Base-by-base conservation (phyloP, 495 filamentous ascomycete genomes). In the Trichoderma virens region DNA sequence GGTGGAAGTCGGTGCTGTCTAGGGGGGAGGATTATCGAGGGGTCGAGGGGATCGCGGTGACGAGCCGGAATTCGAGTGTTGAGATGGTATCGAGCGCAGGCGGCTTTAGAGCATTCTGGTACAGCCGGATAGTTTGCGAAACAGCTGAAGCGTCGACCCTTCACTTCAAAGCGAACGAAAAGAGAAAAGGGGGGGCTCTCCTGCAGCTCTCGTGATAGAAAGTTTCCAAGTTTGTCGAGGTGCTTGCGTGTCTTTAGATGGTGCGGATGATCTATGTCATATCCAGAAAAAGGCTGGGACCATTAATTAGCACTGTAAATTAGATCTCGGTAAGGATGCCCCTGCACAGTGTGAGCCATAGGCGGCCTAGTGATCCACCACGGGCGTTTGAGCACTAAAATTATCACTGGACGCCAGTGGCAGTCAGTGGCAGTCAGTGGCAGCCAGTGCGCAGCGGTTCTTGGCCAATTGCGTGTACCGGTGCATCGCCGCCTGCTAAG, bases 241-340 rank as follows among this genome's bases (percentile, higher is more conserved):
- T 54, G 51, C 51, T 56, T 56, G 51, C 51, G 51, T 56, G 51
- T 56, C 25, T 30, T 56, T 56, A 16, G 51, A 27, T 13, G n/a
- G 11, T n/a, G 27, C 51, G 23, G 51, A 56, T 27, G 51, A 56
- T 56, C 51, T 56, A 56, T 56, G 51, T 56, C 51, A 56, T 56
- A 56, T 56, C 25, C 51, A 56, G 51, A 30, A 56, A 56, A 27
- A 20, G 51, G 32, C 32, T 35, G 32, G 32, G 51, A 3, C 51
- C 28, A 11, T 27, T 30, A 56, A 56, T 47, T 56, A 27, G 51
- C 51, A 56, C 51, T 56, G 51, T 30, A 56, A 56, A 30, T 27
- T 27, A 8, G 23, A 56, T 56, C 51, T 56, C 51, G 51, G 51
- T 30, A 56, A 56, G 23, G 51, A 6, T 13, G 20, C 51, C 51